Percentiles rank a stretch among this genome's conserved stretches.
These are phyloP conservation scores for Daldinia caldariorum DNA, from an alignment of 495 filamentous ascomycete species.

Conservation along the genomic window DNA sequence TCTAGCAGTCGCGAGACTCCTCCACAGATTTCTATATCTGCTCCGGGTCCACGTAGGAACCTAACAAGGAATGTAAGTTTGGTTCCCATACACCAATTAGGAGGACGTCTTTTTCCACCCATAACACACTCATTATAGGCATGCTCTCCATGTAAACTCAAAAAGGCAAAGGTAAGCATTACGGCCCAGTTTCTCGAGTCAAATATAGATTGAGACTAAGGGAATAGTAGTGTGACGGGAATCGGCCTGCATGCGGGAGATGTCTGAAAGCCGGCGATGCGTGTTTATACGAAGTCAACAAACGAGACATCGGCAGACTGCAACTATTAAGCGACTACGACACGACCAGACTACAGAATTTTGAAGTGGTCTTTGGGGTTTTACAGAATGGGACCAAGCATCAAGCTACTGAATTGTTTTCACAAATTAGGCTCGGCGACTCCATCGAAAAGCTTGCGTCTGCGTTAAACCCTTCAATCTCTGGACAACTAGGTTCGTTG, in stretches of 20 bases:
- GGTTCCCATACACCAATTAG: constrained; percentile 9
- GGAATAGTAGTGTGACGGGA: constrained; percentile 35
- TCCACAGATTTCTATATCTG: constrained; percentile 11
- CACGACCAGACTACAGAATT: constrained; percentile 26
- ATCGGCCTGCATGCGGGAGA: constrained; percentile 31
- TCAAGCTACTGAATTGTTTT: constrained; percentile 16
- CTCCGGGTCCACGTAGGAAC: constrained; percentile 28
- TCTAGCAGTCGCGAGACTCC: constrained; percentile 4
- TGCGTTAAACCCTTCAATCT: not conserved
- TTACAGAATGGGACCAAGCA: constrained; percentile 28
- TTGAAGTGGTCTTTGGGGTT: constrained; percentile 19
- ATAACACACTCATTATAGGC: constrained; percentile 35
- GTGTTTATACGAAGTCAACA: constrained; percentile 40
- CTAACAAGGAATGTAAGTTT: constrained; percentile 37
- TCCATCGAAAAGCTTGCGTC: constrained; percentile 24
- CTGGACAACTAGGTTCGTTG: not conserved
- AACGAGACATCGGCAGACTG: constrained; percentile 31
- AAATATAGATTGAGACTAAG: constrained; percentile 10
- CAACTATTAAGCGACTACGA: constrained; percentile 35
- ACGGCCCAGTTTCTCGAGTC: not conserved
- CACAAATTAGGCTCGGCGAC: constrained; percentile 27
- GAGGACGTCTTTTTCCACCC: constrained; percentile 11
- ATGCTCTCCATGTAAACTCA: constrained; percentile 36
- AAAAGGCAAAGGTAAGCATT: constrained; percentile 36
- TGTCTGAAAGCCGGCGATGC: constrained; percentile 33